These are phyloP conservation scores for Trichocladium antarcticum DNA, from an alignment of 495 filamentous ascomycete genomes.

Conservation along the genomic window DNA sequence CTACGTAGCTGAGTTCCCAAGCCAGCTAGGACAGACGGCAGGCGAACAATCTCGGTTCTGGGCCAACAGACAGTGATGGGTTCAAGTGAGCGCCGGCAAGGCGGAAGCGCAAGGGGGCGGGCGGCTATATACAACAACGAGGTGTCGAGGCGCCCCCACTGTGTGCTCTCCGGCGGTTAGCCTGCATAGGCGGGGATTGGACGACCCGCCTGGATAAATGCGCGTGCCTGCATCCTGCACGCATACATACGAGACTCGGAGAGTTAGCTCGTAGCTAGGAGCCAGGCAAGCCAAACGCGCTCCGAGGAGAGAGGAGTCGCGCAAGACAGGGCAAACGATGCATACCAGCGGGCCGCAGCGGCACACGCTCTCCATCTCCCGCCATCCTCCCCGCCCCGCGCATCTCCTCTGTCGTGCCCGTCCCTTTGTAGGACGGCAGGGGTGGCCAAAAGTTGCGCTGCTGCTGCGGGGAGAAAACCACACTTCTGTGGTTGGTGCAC, in stretches of 20 bases:
- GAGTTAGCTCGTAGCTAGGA: too few relatives aligned
- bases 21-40: conserved; percentile 12
- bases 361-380: background rate
- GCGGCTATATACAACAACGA: conserved; percentile 11
- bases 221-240: background rate
- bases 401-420: too few relatives aligned
- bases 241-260: conserved; percentile 13
- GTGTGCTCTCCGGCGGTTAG: background rate
- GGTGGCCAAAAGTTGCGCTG: background rate
- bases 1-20: conserved; percentile 7
- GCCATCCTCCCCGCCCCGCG: too few relatives aligned
- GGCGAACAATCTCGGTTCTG: background rate
- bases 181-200: background rate
- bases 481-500: conserved; percentile 9
- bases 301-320: background rate
- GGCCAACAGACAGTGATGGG: conserved; percentile 16
- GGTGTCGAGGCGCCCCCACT: background rate
- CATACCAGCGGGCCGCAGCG: background rate
- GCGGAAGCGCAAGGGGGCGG: conserved; percentile 12
- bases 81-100: conserved; percentile 10
- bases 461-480: background rate
- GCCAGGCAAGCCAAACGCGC: background rate
- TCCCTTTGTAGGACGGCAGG: background rate
- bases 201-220: conserved; percentile 1
- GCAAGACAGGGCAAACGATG: background rate